Percentiles rank a stretch among this genome's conserved stretches.
Conservation (phyloP, 140 eudicot species). For the Erigeron philadelphicus region DNA sequence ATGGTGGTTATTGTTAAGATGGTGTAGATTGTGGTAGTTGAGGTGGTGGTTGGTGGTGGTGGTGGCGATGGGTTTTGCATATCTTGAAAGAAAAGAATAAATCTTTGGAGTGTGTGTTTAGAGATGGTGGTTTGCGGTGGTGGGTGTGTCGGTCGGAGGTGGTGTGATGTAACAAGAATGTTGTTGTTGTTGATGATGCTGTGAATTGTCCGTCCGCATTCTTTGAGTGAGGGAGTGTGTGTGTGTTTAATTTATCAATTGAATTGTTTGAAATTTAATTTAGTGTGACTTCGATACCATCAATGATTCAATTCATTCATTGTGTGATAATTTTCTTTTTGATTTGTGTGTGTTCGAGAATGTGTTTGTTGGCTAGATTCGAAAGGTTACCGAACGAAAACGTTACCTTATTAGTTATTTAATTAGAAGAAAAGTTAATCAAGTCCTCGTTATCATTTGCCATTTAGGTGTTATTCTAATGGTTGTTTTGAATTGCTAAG, state of each 20-base stretch:
- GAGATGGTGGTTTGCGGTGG: constrained; percentile 14
- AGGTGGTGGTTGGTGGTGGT: constrained; percentile 35
- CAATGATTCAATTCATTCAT: not conserved
- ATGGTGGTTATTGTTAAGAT: constrained; percentile 41
- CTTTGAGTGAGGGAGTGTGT: not conserved
- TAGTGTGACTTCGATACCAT: too few species aligned
- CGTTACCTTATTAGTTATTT: constrained; percentile 15
- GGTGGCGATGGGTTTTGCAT: constrained; percentile 51
- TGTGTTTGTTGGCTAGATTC: constrained; percentile 4
- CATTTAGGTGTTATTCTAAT: too few species aligned
- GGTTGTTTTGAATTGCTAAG: too few species aligned
- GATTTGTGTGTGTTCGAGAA: not conserved
- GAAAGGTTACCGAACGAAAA: constrained; percentile 22
- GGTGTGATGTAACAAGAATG: constrained; percentile 13
- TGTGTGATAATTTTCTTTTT: not conserved
- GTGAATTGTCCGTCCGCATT: constrained; percentile 41
- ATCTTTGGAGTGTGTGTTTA: constrained; percentile 18
- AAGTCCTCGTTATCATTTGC: too few species aligned
- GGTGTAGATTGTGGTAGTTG: constrained; percentile 36
- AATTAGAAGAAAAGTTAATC: too few species aligned
- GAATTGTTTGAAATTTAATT: too few species aligned
- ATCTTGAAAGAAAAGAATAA: constrained; percentile 23
- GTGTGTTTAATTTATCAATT: too few species aligned
- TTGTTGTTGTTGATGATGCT: constrained; percentile 17
- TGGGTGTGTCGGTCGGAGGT: constrained; percentile 19